A percentile compares a stretch with the other conserved stretches of the same genome.
These are phyloP conservation scores for Echinosophora koreensis DNA, from an alignment of 306 rosid species.

Conservation along the genomic window DNA sequence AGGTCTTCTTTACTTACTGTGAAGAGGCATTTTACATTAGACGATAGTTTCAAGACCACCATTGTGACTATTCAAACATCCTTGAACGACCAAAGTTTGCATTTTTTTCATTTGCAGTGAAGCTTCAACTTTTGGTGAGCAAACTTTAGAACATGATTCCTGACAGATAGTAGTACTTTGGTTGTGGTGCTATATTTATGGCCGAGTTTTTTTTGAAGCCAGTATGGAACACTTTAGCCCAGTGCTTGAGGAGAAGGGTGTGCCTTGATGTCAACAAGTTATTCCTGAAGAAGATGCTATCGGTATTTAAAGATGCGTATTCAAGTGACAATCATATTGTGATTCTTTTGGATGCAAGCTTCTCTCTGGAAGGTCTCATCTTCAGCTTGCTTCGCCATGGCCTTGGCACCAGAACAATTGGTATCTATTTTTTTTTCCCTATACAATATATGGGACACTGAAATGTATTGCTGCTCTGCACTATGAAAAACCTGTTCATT, in stretches of 20 bases:
- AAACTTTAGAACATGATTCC: slow-evolving; percentile 12
- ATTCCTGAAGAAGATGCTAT: not conserved
- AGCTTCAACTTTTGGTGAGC: slow-evolving; percentile 17
- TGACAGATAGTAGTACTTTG: slow-evolving; percentile 8
- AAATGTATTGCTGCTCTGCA: not conserved
- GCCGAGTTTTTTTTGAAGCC: not conserved
- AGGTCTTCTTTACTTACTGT: not conserved
- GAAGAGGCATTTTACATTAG: slow-evolving; percentile 1
- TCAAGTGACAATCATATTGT: not conserved
- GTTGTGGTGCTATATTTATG: not conserved
- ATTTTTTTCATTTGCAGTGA: not conserved
- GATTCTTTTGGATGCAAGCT: slow-evolving; percentile 23
- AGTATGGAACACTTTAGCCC: slow-evolving; percentile 28
- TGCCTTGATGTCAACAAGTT: slow-evolving; percentile 4
- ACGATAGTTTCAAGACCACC: not conserved
- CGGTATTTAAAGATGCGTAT: slow-evolving; percentile 13
- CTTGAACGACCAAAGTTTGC: not conserved
- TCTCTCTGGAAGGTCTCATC: slow-evolving; percentile 24
- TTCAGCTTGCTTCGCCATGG: not conserved
- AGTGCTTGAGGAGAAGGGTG: slow-evolving; percentile 12
- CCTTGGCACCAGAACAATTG: slow-evolving; percentile 23
- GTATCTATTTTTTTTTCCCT: slow-evolving; percentile 25
- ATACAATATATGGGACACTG: not conserved
- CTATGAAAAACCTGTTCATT: not conserved
- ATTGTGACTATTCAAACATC: not conserved